These are phyloP conservation scores for Lichina pygmaea DNA, from an alignment of 495 filamentous ascomycete genomes.

Conservation along the genomic window DNA sequence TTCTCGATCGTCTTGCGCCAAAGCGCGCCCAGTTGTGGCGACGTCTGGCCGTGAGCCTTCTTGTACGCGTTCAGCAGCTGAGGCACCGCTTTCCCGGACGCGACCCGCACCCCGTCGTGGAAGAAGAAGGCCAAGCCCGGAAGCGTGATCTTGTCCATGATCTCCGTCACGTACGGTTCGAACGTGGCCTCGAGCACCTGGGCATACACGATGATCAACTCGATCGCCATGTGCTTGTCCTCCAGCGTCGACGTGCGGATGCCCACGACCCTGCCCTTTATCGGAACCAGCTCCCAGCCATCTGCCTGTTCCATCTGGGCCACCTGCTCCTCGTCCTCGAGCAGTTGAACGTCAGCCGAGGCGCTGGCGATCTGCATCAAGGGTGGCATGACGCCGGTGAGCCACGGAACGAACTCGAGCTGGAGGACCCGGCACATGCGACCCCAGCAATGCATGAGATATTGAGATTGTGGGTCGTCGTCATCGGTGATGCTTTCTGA, in stretches of 20 bases:
- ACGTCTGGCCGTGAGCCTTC: conserved; percentile 54
- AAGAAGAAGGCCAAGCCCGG: conserved; percentile 96
- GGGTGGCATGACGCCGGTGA: conserved; percentile 83
- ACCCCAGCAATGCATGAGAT: conserved; percentile 97
- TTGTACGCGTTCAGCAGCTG: conserved; percentile 88
- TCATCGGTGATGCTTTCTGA: conserved; percentile 53
- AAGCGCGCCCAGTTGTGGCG: conserved; percentile 43
- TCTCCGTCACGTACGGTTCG: conserved; percentile 70
- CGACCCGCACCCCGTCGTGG: conserved; percentile 89
- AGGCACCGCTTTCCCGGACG: conserved; percentile 82
- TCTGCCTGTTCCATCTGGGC: conserved; percentile 85
- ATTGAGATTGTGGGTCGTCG: conserved; percentile 90
- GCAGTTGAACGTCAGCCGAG: conserved; percentile 88
- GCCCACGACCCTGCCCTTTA: conserved; percentile 92
- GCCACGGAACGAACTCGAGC: conserved; percentile 71
- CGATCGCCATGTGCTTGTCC: conserved; percentile 97
- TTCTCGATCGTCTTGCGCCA: conserved; percentile 76
- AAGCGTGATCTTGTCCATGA: conserved; percentile 89
- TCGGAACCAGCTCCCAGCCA: conserved; percentile 89
- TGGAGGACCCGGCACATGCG: conserved; percentile 92
- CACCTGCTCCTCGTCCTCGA: conserved; percentile 89
- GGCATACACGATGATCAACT: conserved; percentile 89
- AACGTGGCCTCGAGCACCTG: conserved; percentile 80
- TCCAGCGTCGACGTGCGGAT: conserved; percentile 93
- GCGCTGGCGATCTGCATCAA: conserved; percentile 74